phyloP scores from a whole-genome alignment of 176 grass and related monocot species.

The Carex pumila region DNA sequence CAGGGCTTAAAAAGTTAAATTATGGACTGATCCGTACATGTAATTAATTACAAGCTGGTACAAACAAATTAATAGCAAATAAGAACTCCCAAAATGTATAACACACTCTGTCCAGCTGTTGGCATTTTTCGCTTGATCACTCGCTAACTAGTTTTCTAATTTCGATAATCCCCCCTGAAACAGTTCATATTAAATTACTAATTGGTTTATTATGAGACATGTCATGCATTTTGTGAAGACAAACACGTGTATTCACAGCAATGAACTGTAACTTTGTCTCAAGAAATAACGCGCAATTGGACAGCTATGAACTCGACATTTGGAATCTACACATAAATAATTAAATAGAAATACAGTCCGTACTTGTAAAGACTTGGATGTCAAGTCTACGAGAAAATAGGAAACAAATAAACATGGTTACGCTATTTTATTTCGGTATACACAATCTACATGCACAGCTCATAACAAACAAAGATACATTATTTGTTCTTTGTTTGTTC shows the following conservation, averaged over 20 bases:
- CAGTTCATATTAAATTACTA: neutral
- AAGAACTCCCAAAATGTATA: neutral
- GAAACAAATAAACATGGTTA: neutral
- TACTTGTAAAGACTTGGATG: neutral
- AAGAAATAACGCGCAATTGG: neutral
- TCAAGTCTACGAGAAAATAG: conserved; percentile 3
- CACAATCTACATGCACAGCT: neutral
- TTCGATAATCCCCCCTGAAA: neutral
- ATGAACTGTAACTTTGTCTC: neutral
- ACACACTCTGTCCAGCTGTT: neutral
- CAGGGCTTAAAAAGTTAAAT: neutral
- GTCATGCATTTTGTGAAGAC: neutral
- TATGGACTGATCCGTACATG: neutral
- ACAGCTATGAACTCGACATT: neutral
- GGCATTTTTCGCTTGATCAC: neutral
- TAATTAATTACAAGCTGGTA: neutral
- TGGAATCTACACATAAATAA: neutral
- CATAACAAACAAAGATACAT: neutral
- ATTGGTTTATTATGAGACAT: neutral
- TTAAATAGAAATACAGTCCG: neutral
- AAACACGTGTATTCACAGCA: neutral
- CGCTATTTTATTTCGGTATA: neutral
- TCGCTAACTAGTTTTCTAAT: neutral
- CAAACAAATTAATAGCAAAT: neutral
- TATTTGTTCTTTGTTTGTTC: neutral